Percentiles rank a stretch among this genome's conserved stretches.
Evolutionary conservation across 441 rosid species (phyloP).

Genomic region (Rhodomyrtus psidioides): DNA sequence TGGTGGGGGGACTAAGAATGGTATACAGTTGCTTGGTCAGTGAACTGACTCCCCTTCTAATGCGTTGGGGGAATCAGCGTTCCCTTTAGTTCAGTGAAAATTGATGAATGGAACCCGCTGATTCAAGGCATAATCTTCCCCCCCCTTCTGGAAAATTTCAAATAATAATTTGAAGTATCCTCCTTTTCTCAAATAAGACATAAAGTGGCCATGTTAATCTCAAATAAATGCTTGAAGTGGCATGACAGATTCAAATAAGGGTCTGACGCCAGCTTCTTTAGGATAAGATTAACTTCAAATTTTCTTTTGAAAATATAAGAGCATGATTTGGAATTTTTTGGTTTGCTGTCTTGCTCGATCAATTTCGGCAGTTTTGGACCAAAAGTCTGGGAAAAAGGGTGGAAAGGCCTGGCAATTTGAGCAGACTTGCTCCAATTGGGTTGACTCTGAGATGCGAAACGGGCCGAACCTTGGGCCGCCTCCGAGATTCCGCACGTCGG

Average conservation of each 20-base stretch:
- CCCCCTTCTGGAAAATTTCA: too few relatives aligned
- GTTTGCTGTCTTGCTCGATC: not conserved
- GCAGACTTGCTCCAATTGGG: not conserved
- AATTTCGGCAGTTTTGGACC: not conserved
- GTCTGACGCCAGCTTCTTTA: too few relatives aligned
- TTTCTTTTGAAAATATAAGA: too few relatives aligned
- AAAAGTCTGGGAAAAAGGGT: not conserved
- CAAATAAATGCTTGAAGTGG: too few relatives aligned
- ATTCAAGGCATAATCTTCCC: not conserved
- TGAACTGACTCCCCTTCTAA: not conserved
- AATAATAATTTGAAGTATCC: too few relatives aligned
- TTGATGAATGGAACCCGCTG: not conserved
- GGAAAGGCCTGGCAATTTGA: not conserved
- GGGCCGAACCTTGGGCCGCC: not conserved
- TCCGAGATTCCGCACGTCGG: not conserved
- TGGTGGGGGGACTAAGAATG: not conserved
- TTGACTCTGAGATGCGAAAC: not conserved
- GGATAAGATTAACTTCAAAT: too few relatives aligned
- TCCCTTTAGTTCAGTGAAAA: not conserved
- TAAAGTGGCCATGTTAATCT: too few relatives aligned
- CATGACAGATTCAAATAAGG: too few relatives aligned
- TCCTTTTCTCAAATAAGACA: too few relatives aligned
- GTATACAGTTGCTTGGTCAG: not conserved
- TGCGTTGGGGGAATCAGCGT: not conserved
- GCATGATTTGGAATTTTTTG: too few relatives aligned